Evolutionary conservation across 129 eudicot genomes (phyloP), one percentile per base, ranked within the genome.

Genomic region (Flaveria ramosissima): DNA sequence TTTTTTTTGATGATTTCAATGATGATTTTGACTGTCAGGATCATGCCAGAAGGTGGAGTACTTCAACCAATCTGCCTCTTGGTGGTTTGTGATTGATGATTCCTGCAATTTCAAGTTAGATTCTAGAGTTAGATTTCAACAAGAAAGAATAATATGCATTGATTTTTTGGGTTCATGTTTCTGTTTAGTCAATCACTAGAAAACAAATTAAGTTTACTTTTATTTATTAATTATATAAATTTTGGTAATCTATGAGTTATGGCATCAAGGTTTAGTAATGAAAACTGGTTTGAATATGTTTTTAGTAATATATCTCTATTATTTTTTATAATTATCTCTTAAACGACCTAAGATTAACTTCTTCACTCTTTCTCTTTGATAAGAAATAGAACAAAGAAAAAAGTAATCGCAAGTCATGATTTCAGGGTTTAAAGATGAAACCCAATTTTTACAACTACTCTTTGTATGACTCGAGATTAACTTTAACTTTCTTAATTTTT

Each of bases 1-100:
- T 43, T 27, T 50, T 36, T 48, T 12, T 56, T 82, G 71, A 69
- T 79, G 75, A 82, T 78, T 66, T 85, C 90, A 88, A 78, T 96
- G 96, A 83, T 93, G 98, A 89, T 91, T 90, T 89, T 89, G 84
- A 80, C 65, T 67, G 80, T 80, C 84, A 80, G 84, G 96, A 84
- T 91, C 97, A 70, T 88, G 93, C 99, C 99, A 94, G 89, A 91
- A 94, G 71, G 83, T 74, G 70, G 99, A 91, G 97, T 87, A 91
- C 87, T 89, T 94, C 88, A 94, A 75, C 99, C 97, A 91, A 45
- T 94, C 99, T 87, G 97, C 86, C 68, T 94, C 99, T 76, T 87
- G 96, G 74, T 84, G 86, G 81, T 89, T 91, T 73, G 87, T 80
- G 50, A 87, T 87, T 20, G 96, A 72, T 77, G 93, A 85, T 77